These are phyloP conservation scores for Starmerella apis DNA, from an alignment of 805 yeast species.

Conservation along the genomic window DNA sequence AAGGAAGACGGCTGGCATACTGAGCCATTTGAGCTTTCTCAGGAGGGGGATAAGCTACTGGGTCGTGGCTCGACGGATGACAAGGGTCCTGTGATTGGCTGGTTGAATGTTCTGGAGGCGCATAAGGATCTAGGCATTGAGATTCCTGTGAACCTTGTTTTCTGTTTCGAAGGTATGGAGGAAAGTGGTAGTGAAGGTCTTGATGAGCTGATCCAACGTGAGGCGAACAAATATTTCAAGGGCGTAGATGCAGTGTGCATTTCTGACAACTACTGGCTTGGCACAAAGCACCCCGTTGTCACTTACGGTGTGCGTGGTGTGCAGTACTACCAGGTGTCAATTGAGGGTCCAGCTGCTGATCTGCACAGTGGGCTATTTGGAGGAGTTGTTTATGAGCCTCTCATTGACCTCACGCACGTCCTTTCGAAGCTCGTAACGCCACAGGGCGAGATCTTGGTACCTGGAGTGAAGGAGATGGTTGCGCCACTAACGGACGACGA, in stretches of 20 bases:
- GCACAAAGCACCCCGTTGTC: slow-evolving; percentile 90
- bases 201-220: slow-evolving; percentile 68
- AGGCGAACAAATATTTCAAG: slow-evolving; percentile 71
- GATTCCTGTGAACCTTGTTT: slow-evolving; percentile 83
- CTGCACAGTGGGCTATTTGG: slow-evolving; percentile 96
- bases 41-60: slow-evolving; percentile 53
- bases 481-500: slow-evolving; percentile 84
- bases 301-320: slow-evolving; percentile 97
- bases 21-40: slow-evolving; percentile 71
- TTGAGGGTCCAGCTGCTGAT: slow-evolving; percentile 92
- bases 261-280: slow-evolving; percentile 97
- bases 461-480: slow-evolving; percentile 88
- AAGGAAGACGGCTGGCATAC: slow-evolving; percentile 90
- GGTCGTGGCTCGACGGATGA: slow-evolving; percentile 98
- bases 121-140: slow-evolving; percentile 76
- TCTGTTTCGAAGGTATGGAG: slow-evolving; percentile 98
- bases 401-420: slow-evolving; percentile 79
- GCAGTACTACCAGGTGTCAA: slow-evolving; percentile 73
- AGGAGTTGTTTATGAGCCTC: slow-evolving; percentile 93
- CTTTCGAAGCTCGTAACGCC: slow-evolving; percentile 68
- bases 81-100: slow-evolving; percentile 95
- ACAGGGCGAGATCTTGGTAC: slow-evolving; percentile 72
- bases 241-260: slow-evolving; percentile 91
- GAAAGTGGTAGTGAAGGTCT: slow-evolving; percentile 92
- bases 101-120: slow-evolving; percentile 90